phyloP scores from a whole-genome alignment of 139 green algal genomes.

The Coelastrella sp. region DNA sequence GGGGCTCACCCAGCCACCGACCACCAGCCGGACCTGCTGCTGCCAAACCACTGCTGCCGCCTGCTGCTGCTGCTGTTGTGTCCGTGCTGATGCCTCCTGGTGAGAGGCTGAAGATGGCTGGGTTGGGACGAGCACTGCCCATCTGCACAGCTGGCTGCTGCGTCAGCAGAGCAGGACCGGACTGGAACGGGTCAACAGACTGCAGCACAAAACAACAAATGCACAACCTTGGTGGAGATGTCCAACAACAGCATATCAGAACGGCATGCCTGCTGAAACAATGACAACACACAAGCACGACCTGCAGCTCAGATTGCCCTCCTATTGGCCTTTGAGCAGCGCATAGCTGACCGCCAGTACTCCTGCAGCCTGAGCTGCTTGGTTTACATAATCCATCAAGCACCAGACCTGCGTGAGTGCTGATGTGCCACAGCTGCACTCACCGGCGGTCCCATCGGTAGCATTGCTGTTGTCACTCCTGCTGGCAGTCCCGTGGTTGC shows the following conservation, averaged over 20 bases:
- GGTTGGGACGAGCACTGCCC: background rate
- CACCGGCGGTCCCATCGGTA: background rate
- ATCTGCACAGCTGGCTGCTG: background rate
- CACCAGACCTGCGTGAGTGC: no score
- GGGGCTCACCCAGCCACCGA: background rate
- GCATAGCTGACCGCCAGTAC: no score
- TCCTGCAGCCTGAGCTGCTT: no score
- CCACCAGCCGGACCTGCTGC: background rate
- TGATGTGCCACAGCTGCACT: background rate
- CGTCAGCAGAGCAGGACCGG: background rate
- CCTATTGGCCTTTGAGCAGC: no score
- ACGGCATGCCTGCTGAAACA: no score
- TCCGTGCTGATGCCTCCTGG: background rate
- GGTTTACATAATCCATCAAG: no score
- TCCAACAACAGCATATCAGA: no score
- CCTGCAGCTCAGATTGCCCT: no score
- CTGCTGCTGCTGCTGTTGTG: background rate
- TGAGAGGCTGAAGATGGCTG: background rate
- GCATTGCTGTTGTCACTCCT: background rate
- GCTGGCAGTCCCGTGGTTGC: conserved; percentile 28
- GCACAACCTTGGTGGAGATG: no score
- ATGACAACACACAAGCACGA: no score
- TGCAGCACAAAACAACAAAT: background rate
- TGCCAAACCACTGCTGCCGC: background rate
- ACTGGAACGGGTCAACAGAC: background rate